These are phyloP conservation scores for Vachellia collinsii DNA, from an alignment of 306 rosid genomes.

Conservation along the genomic window DNA sequence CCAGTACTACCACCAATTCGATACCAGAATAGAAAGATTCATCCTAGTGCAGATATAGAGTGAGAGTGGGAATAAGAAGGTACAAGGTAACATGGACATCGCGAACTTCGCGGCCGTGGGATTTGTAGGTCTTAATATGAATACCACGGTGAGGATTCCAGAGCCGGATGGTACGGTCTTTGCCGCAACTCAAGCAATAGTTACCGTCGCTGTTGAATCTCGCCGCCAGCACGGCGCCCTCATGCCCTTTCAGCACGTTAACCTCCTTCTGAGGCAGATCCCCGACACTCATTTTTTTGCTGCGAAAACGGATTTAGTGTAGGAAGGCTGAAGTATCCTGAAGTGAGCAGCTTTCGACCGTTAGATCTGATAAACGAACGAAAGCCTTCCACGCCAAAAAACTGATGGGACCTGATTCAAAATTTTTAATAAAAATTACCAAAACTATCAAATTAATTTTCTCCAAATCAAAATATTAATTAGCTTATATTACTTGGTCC, in stretches of 20 bases:
- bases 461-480: no score
- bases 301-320: background rate
- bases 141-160: constrained; percentile 97
- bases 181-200: constrained; percentile 80
- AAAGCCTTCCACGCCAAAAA: background rate
- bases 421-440: no score
- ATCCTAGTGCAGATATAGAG: background rate
- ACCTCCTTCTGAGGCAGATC: constrained; percentile 61
- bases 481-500: no score
- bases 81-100: constrained; percentile 82
- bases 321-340: background rate
- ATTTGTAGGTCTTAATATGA: constrained; percentile 90
- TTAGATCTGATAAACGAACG: background rate
- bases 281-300: constrained; percentile 40
- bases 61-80: background rate
- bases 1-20: background rate
- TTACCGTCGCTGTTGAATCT: constrained; percentile 84
- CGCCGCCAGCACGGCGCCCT: constrained; percentile 77
- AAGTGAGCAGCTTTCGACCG: background rate
- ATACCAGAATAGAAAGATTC: background rate
- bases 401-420: no score
- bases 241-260: constrained; percentile 76
- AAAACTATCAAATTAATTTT: no score
- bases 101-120: constrained; percentile 89
- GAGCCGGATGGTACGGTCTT: constrained; percentile 91